Evolutionary conservation across 495 filamentous ascomycete genomes (phyloP).

Genomic region (Aspergillus indologenus): DNA sequence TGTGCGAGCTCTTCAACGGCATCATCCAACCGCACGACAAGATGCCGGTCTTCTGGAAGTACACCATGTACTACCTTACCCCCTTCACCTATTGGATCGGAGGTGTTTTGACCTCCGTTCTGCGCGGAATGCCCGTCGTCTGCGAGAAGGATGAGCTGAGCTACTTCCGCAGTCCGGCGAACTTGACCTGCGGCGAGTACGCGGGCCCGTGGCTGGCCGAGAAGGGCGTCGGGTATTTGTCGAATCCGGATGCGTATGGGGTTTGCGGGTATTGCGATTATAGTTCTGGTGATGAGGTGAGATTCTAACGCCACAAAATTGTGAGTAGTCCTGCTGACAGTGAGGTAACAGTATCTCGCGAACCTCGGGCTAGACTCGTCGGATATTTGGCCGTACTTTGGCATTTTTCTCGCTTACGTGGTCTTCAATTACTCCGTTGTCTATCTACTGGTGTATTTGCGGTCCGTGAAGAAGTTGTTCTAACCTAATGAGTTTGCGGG

Average conservation of each 20-base stretch:
- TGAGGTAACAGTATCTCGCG: slow-evolving; percentile 52
- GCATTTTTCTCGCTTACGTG: slow-evolving; percentile 69
- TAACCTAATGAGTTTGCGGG: slow-evolving; percentile 11
- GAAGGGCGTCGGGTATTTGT: slow-evolving; percentile 66
- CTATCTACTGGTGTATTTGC: slow-evolving; percentile 48
- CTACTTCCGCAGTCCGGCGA: slow-evolving; percentile 56
- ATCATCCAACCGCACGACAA: slow-evolving; percentile 74
- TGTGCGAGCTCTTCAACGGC: slow-evolving; percentile 65
- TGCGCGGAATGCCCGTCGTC: slow-evolving; percentile 58
- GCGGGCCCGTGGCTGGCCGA: slow-evolving; percentile 60
- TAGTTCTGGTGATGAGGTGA: slow-evolving; percentile 52
- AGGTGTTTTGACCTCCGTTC: slow-evolving; percentile 70
- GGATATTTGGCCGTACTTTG: slow-evolving; percentile 68
- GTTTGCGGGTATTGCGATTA: slow-evolving; percentile 61
- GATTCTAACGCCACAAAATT: slow-evolving; percentile 7
- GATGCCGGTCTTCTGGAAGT: slow-evolving; percentile 78
- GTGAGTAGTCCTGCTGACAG: slow-evolving; percentile 10
- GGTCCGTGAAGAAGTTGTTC: slow-evolving; percentile 35
- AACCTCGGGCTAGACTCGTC: slow-evolving; percentile 58
- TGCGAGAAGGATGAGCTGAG: slow-evolving; percentile 61
- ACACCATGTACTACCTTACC: slow-evolving; percentile 75
- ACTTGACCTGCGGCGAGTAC: slow-evolving; percentile 68
- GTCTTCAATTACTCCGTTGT: slow-evolving; percentile 69
- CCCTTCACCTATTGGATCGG: slow-evolving; percentile 83
- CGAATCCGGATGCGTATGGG: slow-evolving; percentile 29